Evolutionary conservation across 2,329 filamentous ascomycete genomes (phyloP), one percentile per base, ranked within the genome.

Genomic region (Colletotrichum lindemuthianum): DNA sequence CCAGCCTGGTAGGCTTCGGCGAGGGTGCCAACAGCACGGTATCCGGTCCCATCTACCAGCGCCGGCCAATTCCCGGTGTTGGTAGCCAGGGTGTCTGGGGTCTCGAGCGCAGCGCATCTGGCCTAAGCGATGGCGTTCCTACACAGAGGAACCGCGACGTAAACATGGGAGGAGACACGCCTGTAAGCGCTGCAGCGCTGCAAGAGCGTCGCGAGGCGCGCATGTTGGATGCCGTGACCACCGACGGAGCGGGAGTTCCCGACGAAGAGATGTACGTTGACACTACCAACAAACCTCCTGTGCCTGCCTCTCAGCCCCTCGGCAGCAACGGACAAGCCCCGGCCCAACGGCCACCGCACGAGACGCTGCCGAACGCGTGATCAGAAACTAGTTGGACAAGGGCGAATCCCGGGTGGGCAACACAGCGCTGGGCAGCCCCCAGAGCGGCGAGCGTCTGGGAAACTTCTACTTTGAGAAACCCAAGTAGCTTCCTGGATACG

Each of bases 21-120:
- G 94, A 97, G 76, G 95, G 94, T 39, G 94, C 95, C 9, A 92
- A 90, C 70, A 93, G 91, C 75, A 93, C 93, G 6, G 89, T 94
- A 61, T 92, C 89, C 65, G 93, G 93, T 0, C 92, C 92, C 43
- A 91, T 91, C 73, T 85, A 91, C 78, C 81, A 86, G 75, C 78
- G 85, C 65, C 75, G 84, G 51, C 76, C 81, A 54, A 76, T 77
- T 68, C 82, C 80, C 69, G 78, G 73, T 67, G 66, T 70, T 43
- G 45, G 32, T 16, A 73, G 71, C 34, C 69, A 69, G 8, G 63
- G 66, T 4, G 65, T 72, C 7, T 84, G 79, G 80, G 74, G 73
- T 10, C 73, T 86, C 8, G 84, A 87, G 73, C 76, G 85, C 24
- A 84, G 79, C 61, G 80, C 78, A 60, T 86, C 84, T 0, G 83